Percentiles rank a stretch among this genome's conserved stretches.
phyloP scores from a whole-genome alignment of 768 basidiomycete species.

The Suillus subaureus region DNA sequence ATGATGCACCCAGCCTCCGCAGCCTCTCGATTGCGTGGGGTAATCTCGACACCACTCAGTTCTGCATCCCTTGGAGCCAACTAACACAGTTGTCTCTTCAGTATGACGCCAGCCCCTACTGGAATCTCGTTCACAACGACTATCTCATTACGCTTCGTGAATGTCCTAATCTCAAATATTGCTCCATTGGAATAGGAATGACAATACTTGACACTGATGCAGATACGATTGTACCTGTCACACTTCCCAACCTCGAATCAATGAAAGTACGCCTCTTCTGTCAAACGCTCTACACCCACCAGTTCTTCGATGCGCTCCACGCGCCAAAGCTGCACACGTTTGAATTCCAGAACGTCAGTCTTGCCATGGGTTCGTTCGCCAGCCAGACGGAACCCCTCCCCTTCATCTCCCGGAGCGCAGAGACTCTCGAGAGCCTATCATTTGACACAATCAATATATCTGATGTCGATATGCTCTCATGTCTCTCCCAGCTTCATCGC shows the following conservation, averaged over 20 bases:
- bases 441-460: conserved; percentile 27
- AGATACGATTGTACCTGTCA: conserved; percentile 20
- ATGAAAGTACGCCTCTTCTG: conserved; percentile 28
- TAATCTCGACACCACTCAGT: conserved; percentile 26
- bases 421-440: conserved; percentile 30
- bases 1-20: conserved; percentile 30
- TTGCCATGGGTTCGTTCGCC: conserved; percentile 25
- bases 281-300: conserved; percentile 26
- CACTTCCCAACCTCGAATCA: conserved; percentile 30
- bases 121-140: conserved; percentile 32
- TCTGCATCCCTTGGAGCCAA: conserved; percentile 32
- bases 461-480: conserved; percentile 22
- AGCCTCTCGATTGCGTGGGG: conserved; percentile 32
- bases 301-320: conserved; percentile 29
- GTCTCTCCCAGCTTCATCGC: conserved; percentile 21
- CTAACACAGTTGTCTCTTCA: conserved; percentile 30
- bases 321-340: conserved; percentile 28
- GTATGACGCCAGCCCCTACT: conserved; percentile 29
- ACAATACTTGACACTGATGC: conserved; percentile 20
- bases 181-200: conserved; percentile 30
- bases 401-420: conserved; percentile 27
- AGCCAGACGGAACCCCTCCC: conserved; percentile 32
- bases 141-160: conserved; percentile 25
- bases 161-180: conserved; percentile 30
- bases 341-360: conserved; percentile 32